Base-by-base conservation (phyloP, 2,329 filamentous ascomycete genomes). In the Pseudogymnoascus sp. region DNA sequence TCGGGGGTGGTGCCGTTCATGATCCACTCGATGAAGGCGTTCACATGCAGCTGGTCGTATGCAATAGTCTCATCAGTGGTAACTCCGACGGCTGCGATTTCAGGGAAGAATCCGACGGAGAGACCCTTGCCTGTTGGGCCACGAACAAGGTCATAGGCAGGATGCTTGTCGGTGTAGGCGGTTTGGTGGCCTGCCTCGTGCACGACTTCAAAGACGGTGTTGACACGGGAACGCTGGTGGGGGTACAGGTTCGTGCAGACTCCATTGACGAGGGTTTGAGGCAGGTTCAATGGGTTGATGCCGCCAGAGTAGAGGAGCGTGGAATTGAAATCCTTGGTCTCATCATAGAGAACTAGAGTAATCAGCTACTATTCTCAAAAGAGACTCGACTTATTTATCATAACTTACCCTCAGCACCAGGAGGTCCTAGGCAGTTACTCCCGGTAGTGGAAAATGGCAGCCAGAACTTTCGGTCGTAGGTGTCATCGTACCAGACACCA, bases 111-210 rank as follows among this genome's bases (percentile, higher is more conserved):
- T 11, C 70, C 71, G n/a, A 63, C 62, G n/a, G 66, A 67, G 19
- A 72, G 63, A 35, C 71, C 71, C 19, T 62, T 69, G 19, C 71
- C 71, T 30, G 63, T 66, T 22, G 71, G 71, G 3, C 71, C 71
- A 16, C 69, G 62, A 22, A 72, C 67, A 25, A 72, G 60, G 49
- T 72, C 71, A 39, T 72, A 72, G 8, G 71, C 66, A 23, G 71
- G 71, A 55, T 72, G 71, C 64, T 72, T 72, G 52, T 72, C 71
- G 1, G 69, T 64, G 45, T 72, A 72, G 16, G 71, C 70, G 16
- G 71, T 72, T 36, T 68, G 58, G 19, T 64, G 52, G 35, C 69
- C 69, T 1, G 61, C 62, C 12, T 63, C 63, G n/a, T 65, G 23
- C 14, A 69, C 67, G 9, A 72, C 64, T 61, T 72, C 71, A 35